Evolutionary conservation across 345 rosid species (phyloP).

Genomic region (Salix exigua): DNA sequence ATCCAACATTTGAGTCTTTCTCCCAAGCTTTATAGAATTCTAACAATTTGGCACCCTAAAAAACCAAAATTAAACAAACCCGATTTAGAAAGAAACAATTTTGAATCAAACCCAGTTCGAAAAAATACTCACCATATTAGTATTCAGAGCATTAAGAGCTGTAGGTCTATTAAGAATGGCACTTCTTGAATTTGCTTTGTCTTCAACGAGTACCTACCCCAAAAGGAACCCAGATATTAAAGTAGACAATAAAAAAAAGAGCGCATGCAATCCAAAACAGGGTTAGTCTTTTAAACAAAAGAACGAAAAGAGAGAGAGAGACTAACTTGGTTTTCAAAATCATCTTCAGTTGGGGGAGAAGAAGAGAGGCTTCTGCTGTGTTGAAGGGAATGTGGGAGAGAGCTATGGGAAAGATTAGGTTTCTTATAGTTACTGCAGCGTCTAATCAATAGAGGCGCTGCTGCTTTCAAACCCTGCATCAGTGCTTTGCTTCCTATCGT

Average conservation of each 20-base stretch:
- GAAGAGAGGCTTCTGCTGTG: slow-evolving; percentile 37
- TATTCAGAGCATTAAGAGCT: slow-evolving; percentile 74
- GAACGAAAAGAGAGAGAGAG: neutral
- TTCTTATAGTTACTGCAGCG: slow-evolving; percentile 9
- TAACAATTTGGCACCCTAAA: slow-evolving; percentile 56
- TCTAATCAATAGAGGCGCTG: slow-evolving; percentile 21
- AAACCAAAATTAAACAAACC: neutral
- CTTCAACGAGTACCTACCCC: slow-evolving; percentile 68
- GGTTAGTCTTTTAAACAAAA: neutral
- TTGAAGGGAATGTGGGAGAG: neutral
- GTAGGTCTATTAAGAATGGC: slow-evolving; percentile 86
- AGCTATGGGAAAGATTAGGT: neutral
- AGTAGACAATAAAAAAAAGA: neutral
- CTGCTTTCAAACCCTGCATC: slow-evolving; percentile 36
- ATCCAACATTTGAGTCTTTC: slow-evolving; percentile 69
- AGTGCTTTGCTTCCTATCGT: neutral
- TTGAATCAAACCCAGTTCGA: neutral
- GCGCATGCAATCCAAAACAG: neutral
- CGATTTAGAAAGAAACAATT: neutral
- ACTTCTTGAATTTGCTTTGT: slow-evolving; percentile 57
- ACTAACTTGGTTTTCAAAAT: slow-evolving; percentile 48
- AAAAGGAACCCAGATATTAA: neutral
- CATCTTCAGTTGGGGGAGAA: slow-evolving; percentile 39
- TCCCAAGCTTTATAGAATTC: slow-evolving; percentile 82
- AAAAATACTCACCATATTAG: slow-evolving; percentile 51